Percentiles rank a stretch among this genome's conserved stretches.
These are phyloP conservation scores for Alnus glutinosa DNA, from an alignment of 306 rosid species.

Conservation along the genomic window DNA sequence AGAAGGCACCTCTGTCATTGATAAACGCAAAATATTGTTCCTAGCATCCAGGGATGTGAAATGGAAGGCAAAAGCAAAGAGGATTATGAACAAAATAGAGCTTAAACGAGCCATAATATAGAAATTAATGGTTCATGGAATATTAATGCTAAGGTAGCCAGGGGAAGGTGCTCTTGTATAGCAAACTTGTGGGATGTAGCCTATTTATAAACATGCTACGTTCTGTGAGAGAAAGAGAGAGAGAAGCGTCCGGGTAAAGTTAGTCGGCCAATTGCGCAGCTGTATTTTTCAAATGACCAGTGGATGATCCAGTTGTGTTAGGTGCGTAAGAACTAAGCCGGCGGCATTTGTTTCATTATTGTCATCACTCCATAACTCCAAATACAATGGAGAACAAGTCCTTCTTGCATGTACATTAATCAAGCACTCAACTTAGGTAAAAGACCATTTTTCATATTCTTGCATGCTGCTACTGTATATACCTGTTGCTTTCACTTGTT, in stretches of 20 bases:
- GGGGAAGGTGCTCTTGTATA: neutral
- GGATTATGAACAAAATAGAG: conserved; percentile 23
- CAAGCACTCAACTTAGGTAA: conserved; percentile 2
- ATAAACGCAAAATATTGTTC: conserved; percentile 25
- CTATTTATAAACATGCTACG: conserved; percentile 32
- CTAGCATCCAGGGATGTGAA: conserved; percentile 31
- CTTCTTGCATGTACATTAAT: neutral
- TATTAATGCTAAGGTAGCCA: no score
- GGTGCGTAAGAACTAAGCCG: conserved; percentile 31
- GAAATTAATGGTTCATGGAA: no score
- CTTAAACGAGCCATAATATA: conserved; percentile 39
- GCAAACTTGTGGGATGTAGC: neutral
- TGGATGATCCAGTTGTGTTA: conserved; percentile 29
- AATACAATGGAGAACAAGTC: conserved; percentile 11
- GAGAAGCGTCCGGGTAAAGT: conserved; percentile 19
- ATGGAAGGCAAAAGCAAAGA: conserved; percentile 17
- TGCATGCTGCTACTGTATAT: no score
- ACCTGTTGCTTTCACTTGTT: neutral
- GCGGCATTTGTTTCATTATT: neutral
- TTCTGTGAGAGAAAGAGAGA: neutral
- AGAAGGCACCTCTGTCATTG: conserved; percentile 9
- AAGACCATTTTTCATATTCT: neutral
- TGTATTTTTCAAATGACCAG: neutral
- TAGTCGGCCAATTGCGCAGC: conserved; percentile 14
- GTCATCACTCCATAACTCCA: conserved; percentile 30